phyloP scores from a whole-genome alignment of 331 rosid species.

The Quercus phellos region DNA sequence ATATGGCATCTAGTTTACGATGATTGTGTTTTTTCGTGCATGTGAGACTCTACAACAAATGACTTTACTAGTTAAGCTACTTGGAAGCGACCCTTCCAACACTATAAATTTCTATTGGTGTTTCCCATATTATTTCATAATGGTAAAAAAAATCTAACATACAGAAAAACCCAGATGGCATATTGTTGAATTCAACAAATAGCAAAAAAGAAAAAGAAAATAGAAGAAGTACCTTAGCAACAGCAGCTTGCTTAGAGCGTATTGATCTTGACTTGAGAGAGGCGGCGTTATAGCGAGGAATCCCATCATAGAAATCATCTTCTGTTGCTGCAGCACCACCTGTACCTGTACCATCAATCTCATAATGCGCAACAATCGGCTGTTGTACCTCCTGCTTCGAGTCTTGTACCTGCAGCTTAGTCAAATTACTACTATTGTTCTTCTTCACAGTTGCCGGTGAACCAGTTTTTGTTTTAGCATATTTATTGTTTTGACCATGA shows the following conservation, averaged over 20 bases:
- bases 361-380: constrained; percentile 4
- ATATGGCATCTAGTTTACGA: too few relatives aligned
- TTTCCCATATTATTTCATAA: too few relatives aligned
- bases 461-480: constrained; percentile 2
- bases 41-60: too few relatives aligned
- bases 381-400: constrained; percentile 21
- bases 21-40: too few relatives aligned
- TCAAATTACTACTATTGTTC: constrained; percentile 12
- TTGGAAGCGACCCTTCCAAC: too few relatives aligned
- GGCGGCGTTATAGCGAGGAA: constrained; percentile 48
- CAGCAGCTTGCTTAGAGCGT: constrained; percentile 53
- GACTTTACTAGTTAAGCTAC: too few relatives aligned
- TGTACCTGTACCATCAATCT: neutral
- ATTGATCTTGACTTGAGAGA: constrained; percentile 53
- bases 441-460: neutral
- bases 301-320: constrained; percentile 73
- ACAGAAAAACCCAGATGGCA: too few relatives aligned
- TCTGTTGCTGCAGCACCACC: too few relatives aligned
- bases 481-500: constrained; percentile 11
- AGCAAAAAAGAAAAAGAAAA: neutral
- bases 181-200: too few relatives aligned
- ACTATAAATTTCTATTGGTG: too few relatives aligned
- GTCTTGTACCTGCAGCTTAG: constrained; percentile 7
- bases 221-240: constrained; percentile 52
- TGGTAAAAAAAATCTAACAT: too few relatives aligned